Base-by-base conservation (phyloP, 2,329 filamentous ascomycete genomes). In the Colletotrichum eremochloae region DNA sequence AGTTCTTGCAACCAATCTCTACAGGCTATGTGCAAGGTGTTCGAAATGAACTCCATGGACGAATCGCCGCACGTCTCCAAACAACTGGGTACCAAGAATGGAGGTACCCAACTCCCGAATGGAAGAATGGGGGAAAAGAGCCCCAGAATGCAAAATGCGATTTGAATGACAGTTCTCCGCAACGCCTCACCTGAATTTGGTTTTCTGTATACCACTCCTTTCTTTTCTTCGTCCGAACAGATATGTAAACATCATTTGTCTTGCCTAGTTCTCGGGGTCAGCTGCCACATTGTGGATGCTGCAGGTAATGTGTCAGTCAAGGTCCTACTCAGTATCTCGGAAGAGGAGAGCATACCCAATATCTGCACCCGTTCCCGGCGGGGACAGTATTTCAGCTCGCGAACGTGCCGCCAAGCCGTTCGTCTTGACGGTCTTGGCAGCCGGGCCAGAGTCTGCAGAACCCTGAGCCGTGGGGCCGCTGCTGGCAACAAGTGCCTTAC, bases 401-500 rank as follows among this genome's bases (percentile, higher is more conserved):
- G 52, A 40, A 18, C 58, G 55, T 33, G 50, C 62, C 12, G 31
- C 55, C 55, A 71, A 36, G 7, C 55, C 42, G 42, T 66, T 66
- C 24, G 44, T 38, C 58, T 69, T 69, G 66, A 53, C 55, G 40
- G 52, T 20, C 44, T 72, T 70, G 33, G 48, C 52, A 40, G 58
- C 58, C 24, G 65, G 65, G 24, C 33, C 40, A 50, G 44, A 48
- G 44, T 58, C 66, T 5, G 55, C 42, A 24, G 68, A 29, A 8
- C 50, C 64, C 14, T 62, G 31, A 8, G 57, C 29, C 44, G 53
- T 53, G 9, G 69, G 69, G 36, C 69, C 69, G 58, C 69, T 60
- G 38, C 66, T 72, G 46, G 38, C 57, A 36, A 68, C 42, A 8
- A 70, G 36, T 15, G 61, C 52, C 60, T 72, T 70, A 73, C 87